phyloP scores from a whole-genome alignment of 2,329 filamentous ascomycete genomes.

The Aspergillus fumigatiaffinis region DNA sequence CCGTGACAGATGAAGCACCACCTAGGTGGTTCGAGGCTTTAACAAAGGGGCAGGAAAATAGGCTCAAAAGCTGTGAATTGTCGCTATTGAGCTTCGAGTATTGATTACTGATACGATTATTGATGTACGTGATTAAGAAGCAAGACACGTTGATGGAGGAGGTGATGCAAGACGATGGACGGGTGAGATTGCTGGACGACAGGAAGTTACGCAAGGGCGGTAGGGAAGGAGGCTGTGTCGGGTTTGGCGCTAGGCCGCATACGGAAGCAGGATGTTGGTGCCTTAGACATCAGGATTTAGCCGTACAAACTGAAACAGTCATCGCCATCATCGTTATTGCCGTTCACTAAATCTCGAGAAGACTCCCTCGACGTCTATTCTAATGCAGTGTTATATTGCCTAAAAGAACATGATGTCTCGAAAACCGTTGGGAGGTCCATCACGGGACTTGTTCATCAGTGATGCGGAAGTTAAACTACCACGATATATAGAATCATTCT shows the following conservation, averaged over 20 bases:
- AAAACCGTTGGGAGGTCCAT: background rate
- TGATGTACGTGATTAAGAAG: background rate
- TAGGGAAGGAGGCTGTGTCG: slow-evolving; percentile 10
- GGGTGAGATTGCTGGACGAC: slow-evolving; percentile 8
- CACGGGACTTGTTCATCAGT: background rate
- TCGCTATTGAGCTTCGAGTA: background rate
- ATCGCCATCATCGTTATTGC: background rate
- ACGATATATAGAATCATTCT: background rate
- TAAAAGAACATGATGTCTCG: background rate
- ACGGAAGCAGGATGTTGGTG: slow-evolving; percentile 12
- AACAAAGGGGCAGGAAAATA: background rate
- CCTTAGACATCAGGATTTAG: slow-evolving; percentile 6
- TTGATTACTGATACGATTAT: background rate
- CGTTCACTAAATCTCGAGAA: background rate
- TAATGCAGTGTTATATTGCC: background rate
- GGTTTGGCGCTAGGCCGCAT: slow-evolving; percentile 18
- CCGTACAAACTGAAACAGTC: slow-evolving; percentile 5
- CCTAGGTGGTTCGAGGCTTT: slow-evolving; percentile 5
- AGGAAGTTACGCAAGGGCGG: slow-evolving; percentile 8
- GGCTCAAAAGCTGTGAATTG: background rate
- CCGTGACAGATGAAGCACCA: slow-evolving; percentile 11
- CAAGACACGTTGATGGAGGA: slow-evolving; percentile 10
- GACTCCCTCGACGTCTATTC: background rate
- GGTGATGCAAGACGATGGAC: slow-evolving; percentile 14
- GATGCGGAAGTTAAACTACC: background rate